These are phyloP conservation scores for Botrytis cinerea DNA, from an alignment of 2,329 filamentous ascomycete species.

Conservation along the genomic window DNA sequence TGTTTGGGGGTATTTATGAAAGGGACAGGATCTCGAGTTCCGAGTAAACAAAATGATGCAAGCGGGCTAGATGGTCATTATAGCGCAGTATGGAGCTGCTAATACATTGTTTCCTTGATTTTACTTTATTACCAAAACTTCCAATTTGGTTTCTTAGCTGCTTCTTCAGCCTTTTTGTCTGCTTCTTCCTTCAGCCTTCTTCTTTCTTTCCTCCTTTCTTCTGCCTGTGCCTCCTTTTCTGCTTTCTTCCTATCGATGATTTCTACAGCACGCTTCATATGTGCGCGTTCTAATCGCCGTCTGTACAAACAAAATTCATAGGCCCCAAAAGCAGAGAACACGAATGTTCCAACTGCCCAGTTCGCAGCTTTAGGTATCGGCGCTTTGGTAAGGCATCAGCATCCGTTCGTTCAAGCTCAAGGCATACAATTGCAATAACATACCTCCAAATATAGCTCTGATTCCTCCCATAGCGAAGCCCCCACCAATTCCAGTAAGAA, in stretches of 20 bases:
- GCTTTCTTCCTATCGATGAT: constrained; percentile 73
- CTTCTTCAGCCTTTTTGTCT: constrained; percentile 41
- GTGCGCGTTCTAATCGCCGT: constrained; percentile 71
- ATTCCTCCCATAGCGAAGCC: constrained; percentile 76
- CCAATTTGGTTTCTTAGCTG: constrained; percentile 37
- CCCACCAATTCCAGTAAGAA: constrained; percentile 79
- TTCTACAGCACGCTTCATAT: constrained; percentile 84
- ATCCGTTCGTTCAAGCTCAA: not conserved
- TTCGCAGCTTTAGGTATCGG: constrained; percentile 70
- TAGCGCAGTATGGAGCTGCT: constrained; percentile 12
- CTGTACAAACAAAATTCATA: constrained; percentile 84
- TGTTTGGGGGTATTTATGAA: constrained; percentile 3
- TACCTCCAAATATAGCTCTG: constrained; percentile 75
- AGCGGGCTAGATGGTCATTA: constrained; percentile 1
- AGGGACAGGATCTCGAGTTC: not conserved
- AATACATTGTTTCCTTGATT: constrained; percentile 1
- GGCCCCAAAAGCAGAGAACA: constrained; percentile 66
- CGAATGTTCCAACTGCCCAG: constrained; percentile 81
- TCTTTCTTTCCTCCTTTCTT: constrained; percentile 46
- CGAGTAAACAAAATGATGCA: not conserved
- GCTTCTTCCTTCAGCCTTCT: constrained; percentile 48
- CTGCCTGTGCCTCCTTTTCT: constrained; percentile 56
- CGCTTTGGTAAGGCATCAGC: constrained; percentile 46
- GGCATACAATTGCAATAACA: constrained; percentile 24
- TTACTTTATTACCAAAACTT: constrained; percentile 39